These are phyloP conservation scores for Trametes villosa DNA, from an alignment of 768 basidiomycete genomes.

Conservation along the genomic window DNA sequence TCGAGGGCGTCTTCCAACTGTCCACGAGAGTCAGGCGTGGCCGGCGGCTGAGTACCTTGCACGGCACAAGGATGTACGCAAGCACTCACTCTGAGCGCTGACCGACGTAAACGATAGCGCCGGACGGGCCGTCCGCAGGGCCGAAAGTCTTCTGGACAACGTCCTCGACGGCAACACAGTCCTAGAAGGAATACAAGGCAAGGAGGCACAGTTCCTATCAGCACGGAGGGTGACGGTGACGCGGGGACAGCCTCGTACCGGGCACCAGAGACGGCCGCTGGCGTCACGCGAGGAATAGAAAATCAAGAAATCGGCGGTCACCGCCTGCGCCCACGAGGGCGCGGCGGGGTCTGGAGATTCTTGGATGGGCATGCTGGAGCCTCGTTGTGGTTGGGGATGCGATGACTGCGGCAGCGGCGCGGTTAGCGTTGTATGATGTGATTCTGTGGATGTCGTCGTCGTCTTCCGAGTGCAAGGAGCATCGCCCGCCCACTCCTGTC, in stretches of 20 bases:
- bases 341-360: constrained; percentile 41
- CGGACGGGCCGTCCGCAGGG: constrained; percentile 49
- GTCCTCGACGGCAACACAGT: constrained; percentile 66
- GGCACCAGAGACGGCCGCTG: constrained; percentile 71
- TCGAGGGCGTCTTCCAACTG: constrained; percentile 70
- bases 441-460: no score
- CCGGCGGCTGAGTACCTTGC: constrained; percentile 1
- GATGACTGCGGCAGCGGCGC: background rate
- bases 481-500: no score
- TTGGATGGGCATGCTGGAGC: constrained; percentile 55
- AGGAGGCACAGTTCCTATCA: constrained; percentile 21
- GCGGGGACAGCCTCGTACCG: constrained; percentile 45
- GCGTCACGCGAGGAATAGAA: constrained; percentile 70
- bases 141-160: constrained; percentile 57
- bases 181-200: constrained; percentile 42
- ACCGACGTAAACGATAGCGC: constrained; percentile 71
- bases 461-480: no score
- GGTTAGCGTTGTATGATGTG: background rate
- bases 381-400: background rate
- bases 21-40: background rate
- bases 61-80: background rate
- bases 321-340: constrained; percentile 39
- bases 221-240: constrained; percentile 10
- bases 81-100: constrained; percentile 59
- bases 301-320: constrained; percentile 59